These are phyloP conservation scores for Jaenimonas drosophilae DNA, from an alignment of 208 protist species.

Conservation along the genomic window DNA sequence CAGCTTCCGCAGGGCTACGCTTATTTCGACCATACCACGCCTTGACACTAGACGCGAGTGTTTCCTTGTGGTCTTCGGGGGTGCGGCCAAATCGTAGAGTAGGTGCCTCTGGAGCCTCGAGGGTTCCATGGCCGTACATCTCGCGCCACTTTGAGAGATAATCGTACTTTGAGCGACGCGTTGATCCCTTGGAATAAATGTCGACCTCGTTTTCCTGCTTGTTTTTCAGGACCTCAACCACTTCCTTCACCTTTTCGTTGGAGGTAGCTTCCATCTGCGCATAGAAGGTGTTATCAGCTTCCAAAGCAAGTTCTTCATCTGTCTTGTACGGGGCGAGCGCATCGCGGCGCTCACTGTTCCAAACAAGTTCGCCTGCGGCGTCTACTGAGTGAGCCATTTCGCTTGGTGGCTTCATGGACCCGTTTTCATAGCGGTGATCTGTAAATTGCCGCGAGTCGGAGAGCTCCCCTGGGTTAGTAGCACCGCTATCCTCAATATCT, in stretches of 20 bases:
- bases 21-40: slow-evolving; percentile 67
- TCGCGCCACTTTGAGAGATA: slow-evolving; percentile 87
- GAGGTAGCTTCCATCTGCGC: slow-evolving; percentile 35
- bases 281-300: slow-evolving; percentile 82
- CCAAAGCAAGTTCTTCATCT: slow-evolving; percentile 74
- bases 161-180: slow-evolving; percentile 78
- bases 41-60: slow-evolving; percentile 52
- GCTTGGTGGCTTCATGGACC: slow-evolving; percentile 36
- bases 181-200: slow-evolving; percentile 34
- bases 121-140: slow-evolving; percentile 86
- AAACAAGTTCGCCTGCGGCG: slow-evolving; percentile 65
- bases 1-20: slow-evolving; percentile 30
- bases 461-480: slow-evolving; percentile 47
- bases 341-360: slow-evolving; percentile 65
- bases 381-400: slow-evolving; percentile 56
- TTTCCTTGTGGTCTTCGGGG: slow-evolving; percentile 64
- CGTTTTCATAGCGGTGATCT: slow-evolving; percentile 67
- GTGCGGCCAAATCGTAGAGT: slow-evolving; percentile 59
- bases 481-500: slow-evolving; percentile 71
- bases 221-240: slow-evolving; percentile 45
- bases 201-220: slow-evolving; percentile 41
- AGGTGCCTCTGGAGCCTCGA: slow-evolving; percentile 70
- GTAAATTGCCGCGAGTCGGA: slow-evolving; percentile 53
- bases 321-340: slow-evolving; percentile 72
- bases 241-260: slow-evolving; percentile 24